phyloP scores from a whole-genome alignment of 1,284 basidiomycete species.

The Polyporus tsugae region DNA sequence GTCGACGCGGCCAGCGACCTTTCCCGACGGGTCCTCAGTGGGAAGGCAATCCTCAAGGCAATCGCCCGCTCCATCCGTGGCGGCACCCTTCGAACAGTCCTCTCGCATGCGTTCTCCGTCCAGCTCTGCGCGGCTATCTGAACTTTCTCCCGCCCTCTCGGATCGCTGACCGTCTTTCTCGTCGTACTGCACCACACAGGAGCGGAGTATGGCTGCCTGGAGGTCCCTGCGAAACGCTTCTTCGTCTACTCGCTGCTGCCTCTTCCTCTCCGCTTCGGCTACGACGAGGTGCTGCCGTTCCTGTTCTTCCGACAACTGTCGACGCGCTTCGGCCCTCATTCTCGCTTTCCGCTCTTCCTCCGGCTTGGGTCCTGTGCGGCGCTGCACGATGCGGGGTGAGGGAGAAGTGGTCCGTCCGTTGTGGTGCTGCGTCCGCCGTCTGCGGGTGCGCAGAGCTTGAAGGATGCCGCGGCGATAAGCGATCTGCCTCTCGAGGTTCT shows the following conservation, averaged over 20 bases:
- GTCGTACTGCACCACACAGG: neutral
- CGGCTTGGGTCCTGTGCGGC: neutral
- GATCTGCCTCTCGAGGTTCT: constrained; percentile 2
- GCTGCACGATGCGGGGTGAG: neutral
- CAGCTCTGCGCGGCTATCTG: too few relatives aligned
- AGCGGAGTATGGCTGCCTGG: neutral
- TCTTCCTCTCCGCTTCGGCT: constrained; percentile 10
- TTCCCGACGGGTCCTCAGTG: neutral
- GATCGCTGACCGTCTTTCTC: neutral
- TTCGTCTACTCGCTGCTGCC: neutral
- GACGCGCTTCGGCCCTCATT: neutral
- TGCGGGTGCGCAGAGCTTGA: neutral
- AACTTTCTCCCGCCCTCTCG: neutral
- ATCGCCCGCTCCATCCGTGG: neutral
- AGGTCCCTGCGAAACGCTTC: neutral
- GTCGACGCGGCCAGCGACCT: neutral
- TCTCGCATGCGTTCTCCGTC: neutral
- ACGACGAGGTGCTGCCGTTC: constrained; percentile 9
- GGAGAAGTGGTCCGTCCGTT: neutral
- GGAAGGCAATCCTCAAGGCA: neutral
- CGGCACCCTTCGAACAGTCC: too few relatives aligned
- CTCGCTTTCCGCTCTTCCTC: neutral
- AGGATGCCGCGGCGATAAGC: neutral
- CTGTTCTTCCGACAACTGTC: neutral
- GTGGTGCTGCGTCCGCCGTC: neutral